Conservation (phyloP, 306 rosid species). For the Cicer cuneatum region DNA sequence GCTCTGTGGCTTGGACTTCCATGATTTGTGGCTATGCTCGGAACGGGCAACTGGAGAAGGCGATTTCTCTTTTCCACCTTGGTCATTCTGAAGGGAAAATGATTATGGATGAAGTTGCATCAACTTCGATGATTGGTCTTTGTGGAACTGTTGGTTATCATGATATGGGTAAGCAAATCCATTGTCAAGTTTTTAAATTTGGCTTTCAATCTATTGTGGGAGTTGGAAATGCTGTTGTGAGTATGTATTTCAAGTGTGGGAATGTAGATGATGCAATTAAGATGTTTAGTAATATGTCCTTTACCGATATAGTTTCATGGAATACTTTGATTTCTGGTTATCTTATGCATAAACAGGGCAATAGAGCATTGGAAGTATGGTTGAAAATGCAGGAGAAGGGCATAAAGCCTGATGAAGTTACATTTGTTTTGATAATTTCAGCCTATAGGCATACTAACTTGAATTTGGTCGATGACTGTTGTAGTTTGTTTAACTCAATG, state of each 20-base stretch:
- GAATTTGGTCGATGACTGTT: conserved; percentile 71
- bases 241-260: conserved; percentile 92
- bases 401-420: conserved; percentile 64
- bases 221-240: conserved; percentile 73
- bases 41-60: conserved; percentile 64
- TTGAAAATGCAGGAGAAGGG: conserved; percentile 69
- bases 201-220: conserved; percentile 63
- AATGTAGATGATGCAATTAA: conserved; percentile 68
- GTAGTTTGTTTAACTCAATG: conserved; percentile 67
- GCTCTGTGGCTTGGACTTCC: conserved; percentile 67
- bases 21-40: conserved; percentile 81
- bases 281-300: conserved; percentile 58
- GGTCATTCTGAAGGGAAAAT: conserved; percentile 63
- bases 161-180: conserved; percentile 87
- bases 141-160: conserved; percentile 75
- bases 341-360: conserved; percentile 74
- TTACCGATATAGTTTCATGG: conserved; percentile 74
- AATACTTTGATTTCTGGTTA: conserved; percentile 77
- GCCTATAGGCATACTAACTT: conserved; percentile 68
- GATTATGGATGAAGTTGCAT: conserved; percentile 72
- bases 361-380: conserved; percentile 73
- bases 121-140: conserved; percentile 65
- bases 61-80: conserved; percentile 61
- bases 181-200: conserved; percentile 63
- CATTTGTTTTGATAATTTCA: conserved; percentile 71